phyloP scores from a whole-genome alignment of 805 yeast species.

The Lipomyces spencermartinsiae region DNA sequence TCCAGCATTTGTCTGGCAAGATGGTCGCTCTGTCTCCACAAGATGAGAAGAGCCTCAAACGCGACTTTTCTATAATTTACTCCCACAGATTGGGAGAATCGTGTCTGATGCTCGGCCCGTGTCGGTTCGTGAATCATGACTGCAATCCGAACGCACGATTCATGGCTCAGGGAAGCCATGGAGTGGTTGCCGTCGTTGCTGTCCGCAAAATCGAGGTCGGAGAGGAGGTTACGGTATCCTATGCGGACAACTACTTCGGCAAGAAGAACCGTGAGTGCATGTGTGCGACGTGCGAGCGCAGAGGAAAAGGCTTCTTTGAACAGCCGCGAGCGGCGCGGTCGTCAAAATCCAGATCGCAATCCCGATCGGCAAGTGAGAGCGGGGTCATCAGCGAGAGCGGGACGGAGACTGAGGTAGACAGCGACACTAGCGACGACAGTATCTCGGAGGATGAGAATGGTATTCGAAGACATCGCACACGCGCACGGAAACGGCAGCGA shows the following conservation, averaged over 20 bases:
- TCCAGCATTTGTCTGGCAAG: conserved; percentile 49
- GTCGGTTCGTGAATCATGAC: conserved; percentile 57
- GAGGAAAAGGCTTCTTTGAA: conserved; percentile 28
- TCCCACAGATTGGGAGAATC: conserved; percentile 47
- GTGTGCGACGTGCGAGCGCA: conserved; percentile 53
- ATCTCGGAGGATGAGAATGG: conserved; percentile 13
- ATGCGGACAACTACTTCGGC: conserved; percentile 55
- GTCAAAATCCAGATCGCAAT: neutral
- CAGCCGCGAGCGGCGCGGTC: neutral
- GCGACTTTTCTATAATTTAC: conserved; percentile 54
- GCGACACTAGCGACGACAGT: conserved; percentile 13
- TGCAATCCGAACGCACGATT: conserved; percentile 54
- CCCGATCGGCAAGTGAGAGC: neutral
- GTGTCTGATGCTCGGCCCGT: conserved; percentile 57
- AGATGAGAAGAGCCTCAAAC: conserved; percentile 46
- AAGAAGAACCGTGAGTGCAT: conserved; percentile 51
- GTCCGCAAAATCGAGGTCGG: conserved; percentile 49
- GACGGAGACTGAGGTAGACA: conserved; percentile 4
- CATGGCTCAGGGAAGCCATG: conserved; percentile 39
- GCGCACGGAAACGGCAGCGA: conserved; percentile 21
- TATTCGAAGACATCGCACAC: conserved; percentile 13
- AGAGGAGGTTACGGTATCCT: conserved; percentile 56
- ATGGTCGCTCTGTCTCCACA: conserved; percentile 47
- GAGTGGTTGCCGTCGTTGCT: conserved; percentile 49
- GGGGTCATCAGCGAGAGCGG: neutral